Conservation (phyloP, 2,329 filamentous ascomycete species). For the Elsinoe arachidis region DNA sequence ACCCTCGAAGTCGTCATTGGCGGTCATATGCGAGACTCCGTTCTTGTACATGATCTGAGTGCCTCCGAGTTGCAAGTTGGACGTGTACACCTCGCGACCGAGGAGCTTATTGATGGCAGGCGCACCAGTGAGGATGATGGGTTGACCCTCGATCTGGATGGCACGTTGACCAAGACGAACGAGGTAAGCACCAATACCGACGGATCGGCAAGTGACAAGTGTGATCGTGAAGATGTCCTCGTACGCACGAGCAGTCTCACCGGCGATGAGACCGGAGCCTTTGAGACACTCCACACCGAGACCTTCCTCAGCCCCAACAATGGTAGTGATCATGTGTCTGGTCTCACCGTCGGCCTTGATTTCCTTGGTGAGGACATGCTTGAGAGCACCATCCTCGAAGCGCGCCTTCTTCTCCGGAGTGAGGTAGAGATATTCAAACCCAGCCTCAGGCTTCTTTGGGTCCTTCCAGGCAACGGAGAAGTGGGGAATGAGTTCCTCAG, state of each 20-base stretch:
- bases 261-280: slow-evolving; percentile 95
- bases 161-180: slow-evolving; percentile 97
- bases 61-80: slow-evolving; percentile 96
- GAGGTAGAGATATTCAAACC: slow-evolving; percentile 96
- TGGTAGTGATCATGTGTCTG: slow-evolving; percentile 86
- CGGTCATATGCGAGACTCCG: slow-evolving; percentile 98
- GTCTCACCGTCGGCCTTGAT: slow-evolving; percentile 79
- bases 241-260: slow-evolving; percentile 92
- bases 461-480: slow-evolving; percentile 98
- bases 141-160: slow-evolving; percentile 97
- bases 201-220: slow-evolving; percentile 92
- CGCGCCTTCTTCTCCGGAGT: slow-evolving; percentile 77
- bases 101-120: slow-evolving; percentile 97
- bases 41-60: slow-evolving; percentile 99
- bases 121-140: slow-evolving; percentile 96
- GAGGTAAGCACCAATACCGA: slow-evolving; percentile 98
- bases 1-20: slow-evolving; percentile 94
- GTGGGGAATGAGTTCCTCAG: slow-evolving; percentile 91
- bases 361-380: slow-evolving; percentile 79
- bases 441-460: slow-evolving; percentile 64
- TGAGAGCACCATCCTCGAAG: slow-evolving; percentile 68
- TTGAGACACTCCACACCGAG: slow-evolving; percentile 95
- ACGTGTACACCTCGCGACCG: slow-evolving; percentile 96
- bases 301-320: slow-evolving; percentile 88
- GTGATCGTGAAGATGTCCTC: slow-evolving; percentile 99